phyloP scores from a whole-genome alignment of 2,329 filamentous ascomycete genomes.

The Cadophora luteo-olivacea region DNA sequence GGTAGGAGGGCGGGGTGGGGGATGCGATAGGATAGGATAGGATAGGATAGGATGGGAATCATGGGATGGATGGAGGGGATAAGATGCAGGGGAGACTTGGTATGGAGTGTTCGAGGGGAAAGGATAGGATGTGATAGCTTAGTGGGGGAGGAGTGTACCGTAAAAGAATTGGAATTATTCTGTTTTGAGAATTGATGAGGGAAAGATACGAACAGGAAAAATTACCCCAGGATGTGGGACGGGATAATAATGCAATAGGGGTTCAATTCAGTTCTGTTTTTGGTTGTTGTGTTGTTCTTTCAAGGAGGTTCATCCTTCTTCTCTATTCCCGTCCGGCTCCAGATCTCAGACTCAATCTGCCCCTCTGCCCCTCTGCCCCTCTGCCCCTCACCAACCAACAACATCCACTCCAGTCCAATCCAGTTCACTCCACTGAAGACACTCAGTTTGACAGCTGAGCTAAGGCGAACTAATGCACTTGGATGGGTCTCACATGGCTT shows the following conservation, averaged over 20 bases:
- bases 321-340: not conserved
- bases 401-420: not conserved
- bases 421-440: not conserved
- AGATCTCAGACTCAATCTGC: not conserved
- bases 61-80: not conserved
- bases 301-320: not conserved
- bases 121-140: not conserved
- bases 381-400: not conserved
- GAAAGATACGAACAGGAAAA: not conserved
- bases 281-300: not conserved
- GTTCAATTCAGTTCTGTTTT: not conserved
- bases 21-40: constrained; percentile 1
- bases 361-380: not conserved
- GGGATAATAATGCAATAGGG: not conserved
- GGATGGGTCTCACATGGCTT: not conserved
- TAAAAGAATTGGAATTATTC: not conserved
- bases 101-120: not conserved
- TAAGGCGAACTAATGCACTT: not conserved
- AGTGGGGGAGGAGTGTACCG: not conserved
- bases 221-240: not conserved
- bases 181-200: not conserved
- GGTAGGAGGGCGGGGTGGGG: not conserved
- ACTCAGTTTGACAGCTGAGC: constrained; percentile 14
- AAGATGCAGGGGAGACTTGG: not conserved
- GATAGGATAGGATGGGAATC: not conserved